These are phyloP conservation scores for Coelastrella sp. DNA, from an alignment of 139 green algal species.

Conservation along the genomic window DNA sequence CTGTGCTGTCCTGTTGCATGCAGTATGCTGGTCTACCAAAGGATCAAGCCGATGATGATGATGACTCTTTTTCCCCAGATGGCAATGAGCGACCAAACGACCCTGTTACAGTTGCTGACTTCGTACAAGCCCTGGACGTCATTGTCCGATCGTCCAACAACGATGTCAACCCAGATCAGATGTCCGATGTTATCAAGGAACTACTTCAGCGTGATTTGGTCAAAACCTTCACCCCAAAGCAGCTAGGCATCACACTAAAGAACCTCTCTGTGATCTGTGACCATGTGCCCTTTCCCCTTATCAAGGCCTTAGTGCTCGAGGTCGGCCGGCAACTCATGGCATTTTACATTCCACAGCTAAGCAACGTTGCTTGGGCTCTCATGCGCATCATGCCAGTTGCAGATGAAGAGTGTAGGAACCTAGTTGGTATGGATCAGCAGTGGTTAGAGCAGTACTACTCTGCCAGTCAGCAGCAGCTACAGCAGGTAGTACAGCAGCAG, in stretches of 20 bases:
- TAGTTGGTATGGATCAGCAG: not conserved
- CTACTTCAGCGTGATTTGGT: not conserved
- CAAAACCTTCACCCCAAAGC: not conserved
- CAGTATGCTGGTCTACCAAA: not conserved
- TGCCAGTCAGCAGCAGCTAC: slow-evolving; percentile 30
- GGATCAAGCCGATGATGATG: not conserved
- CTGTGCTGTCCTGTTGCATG: not conserved
- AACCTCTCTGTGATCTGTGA: slow-evolving; percentile 14
- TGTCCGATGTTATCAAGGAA: not conserved
- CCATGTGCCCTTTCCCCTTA: not conserved
- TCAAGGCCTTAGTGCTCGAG: not conserved
- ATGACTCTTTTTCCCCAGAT: not conserved
- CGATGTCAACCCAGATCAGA: slow-evolving; percentile 22
- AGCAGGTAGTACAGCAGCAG: slow-evolving; percentile 20
- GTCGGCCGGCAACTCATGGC: not conserved
- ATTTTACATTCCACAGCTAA: slow-evolving; percentile 7
- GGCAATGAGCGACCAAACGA: not conserved
- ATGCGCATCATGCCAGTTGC: slow-evolving; percentile 11
- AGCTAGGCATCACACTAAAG: slow-evolving; percentile 20
- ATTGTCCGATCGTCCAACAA: not conserved
- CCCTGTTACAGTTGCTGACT: not conserved
- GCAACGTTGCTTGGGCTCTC: slow-evolving; percentile 3
- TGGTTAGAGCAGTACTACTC: slow-evolving; percentile 6
- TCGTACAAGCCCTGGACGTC: slow-evolving; percentile 16
- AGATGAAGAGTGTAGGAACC: not conserved